A percentile compares a stretch with the other conserved stretches of the same genome.
Evolutionary conservation across 2,329 filamentous ascomycete genomes (phyloP).

Genomic region (Claviceps sp.): DNA sequence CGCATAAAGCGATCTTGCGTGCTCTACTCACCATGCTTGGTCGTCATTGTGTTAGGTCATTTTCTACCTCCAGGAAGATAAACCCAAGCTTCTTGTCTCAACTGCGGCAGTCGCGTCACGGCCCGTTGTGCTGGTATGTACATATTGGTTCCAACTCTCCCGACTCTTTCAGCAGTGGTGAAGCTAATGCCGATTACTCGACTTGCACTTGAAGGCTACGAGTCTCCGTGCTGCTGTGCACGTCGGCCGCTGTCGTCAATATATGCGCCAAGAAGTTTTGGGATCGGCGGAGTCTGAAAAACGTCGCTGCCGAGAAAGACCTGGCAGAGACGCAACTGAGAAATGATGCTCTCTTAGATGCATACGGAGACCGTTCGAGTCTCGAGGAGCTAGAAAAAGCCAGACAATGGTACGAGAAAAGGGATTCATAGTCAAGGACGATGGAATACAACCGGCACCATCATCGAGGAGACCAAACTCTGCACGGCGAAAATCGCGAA

Average conservation of each 20-base stretch:
- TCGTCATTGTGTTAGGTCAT: constrained; percentile 10
- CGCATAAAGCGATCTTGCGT: not conserved
- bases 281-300: constrained; percentile 13
- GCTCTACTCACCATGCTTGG: not conserved
- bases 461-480: too few relatives aligned
- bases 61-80: constrained; percentile 22
- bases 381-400: constrained; percentile 35
- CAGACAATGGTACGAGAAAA: constrained; percentile 30
- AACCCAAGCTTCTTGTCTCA: constrained; percentile 21
- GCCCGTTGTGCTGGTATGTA: constrained; percentile 20
- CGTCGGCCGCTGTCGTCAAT: constrained; percentile 13
- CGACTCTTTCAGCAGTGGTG: not conserved
- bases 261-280: constrained; percentile 16
- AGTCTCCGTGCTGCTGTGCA: constrained; percentile 1
- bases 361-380: constrained; percentile 36
- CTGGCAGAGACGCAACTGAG: constrained; percentile 21
- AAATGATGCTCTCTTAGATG: constrained; percentile 31
- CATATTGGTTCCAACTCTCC: not conserved
- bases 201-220: not conserved
- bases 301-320: constrained; percentile 16
- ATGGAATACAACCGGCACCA: too few relatives aligned
- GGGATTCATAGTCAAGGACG: constrained; percentile 5
- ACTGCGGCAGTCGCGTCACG: constrained; percentile 16
- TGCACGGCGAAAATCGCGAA: too few relatives aligned
- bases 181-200: not conserved